These are phyloP conservation scores for Colletotrichum scovillei DNA, from an alignment of 2,329 filamentous ascomycete genomes.

Conservation along the genomic window DNA sequence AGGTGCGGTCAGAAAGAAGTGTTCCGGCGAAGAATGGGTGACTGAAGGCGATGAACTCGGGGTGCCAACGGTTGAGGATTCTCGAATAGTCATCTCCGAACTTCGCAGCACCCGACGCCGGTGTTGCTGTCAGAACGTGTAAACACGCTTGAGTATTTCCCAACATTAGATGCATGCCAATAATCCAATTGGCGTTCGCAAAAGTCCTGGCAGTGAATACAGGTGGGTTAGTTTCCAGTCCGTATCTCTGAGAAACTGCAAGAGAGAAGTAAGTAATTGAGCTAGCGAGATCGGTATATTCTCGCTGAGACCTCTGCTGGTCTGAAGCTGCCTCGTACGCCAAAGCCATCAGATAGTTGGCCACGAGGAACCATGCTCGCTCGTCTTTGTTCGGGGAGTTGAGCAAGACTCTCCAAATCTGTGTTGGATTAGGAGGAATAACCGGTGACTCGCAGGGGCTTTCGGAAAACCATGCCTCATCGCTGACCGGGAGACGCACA, in stretches of 20 bases:
- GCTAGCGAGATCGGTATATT: neutral
- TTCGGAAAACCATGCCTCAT: neutral
- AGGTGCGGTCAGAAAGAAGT: neutral
- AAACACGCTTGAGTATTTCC: neutral
- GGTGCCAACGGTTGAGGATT: neutral
- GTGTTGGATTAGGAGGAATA: neutral
- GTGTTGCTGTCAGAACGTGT: neutral
- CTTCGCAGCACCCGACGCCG: neutral
- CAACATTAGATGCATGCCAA: neutral
- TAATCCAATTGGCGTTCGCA: neutral
- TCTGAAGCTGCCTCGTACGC: neutral
- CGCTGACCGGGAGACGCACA: neutral
- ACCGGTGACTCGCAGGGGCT: neutral
- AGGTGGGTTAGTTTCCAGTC: neutral
- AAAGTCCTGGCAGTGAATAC: neutral
- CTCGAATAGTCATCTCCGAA: neutral
- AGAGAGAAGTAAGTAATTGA: neutral
- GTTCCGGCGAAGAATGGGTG: neutral
- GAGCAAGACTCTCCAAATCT: neutral
- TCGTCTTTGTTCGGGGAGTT: neutral
- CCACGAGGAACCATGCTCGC: neutral
- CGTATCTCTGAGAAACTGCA: neutral
- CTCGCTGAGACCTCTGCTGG: neutral
- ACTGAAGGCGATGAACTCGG: neutral
- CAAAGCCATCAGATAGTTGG: neutral